Evolutionary conservation across 2,329 filamentous ascomycete species (phyloP), one percentile per base, ranked within the genome.

Genomic region (Penicillium concentricum): DNA sequence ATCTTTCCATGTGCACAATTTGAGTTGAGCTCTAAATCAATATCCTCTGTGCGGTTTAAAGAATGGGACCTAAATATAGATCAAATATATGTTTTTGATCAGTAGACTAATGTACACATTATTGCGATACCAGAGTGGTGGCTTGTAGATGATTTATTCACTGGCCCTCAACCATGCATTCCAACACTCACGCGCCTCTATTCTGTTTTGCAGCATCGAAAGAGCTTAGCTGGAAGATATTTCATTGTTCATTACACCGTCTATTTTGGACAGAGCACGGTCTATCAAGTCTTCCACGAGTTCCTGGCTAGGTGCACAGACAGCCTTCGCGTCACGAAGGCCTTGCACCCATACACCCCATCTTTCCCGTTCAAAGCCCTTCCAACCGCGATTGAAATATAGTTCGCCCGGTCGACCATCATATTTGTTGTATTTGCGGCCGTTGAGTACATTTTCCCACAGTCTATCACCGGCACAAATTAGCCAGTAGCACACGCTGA

Each of bases 391-490:
- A 26, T 24, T 5, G 22, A 18, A 39, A 26, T 48, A 54, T 26
- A 39, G 24, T 9, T 48, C 51, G 8, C 51, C 51, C 4, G 51
- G 42, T 7, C 51, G 51, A 13, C 51, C 51, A 48, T 54, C 51
- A 18, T 54, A 54, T 5, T 48, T 54, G 24, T 54, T 54, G 43
- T 54, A 54, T 30, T 34, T 30, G 4, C 51, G 43, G 6, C 16
- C 12, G 12, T 54, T 54, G 28, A 54, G 26, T 7, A 54, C 51
- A 41, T 54, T 54, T 24, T 54, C 35, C 51, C 51, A 54, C 7
- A 54, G 20, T 34, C 51, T 47, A 22, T 54, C 43, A 10, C 51
- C 51, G n/a, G 51, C 51, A 41, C 51, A 54, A 4, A 54, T 18
- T n/a, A 54, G 18, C 51, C 51, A 54, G 26, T 48, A 48, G 13